Percentiles rank a stretch among this genome's conserved stretches.
Evolutionary conservation across 1,284 basidiomycete species (phyloP).

Genomic region (Ganoderma sinense): DNA sequence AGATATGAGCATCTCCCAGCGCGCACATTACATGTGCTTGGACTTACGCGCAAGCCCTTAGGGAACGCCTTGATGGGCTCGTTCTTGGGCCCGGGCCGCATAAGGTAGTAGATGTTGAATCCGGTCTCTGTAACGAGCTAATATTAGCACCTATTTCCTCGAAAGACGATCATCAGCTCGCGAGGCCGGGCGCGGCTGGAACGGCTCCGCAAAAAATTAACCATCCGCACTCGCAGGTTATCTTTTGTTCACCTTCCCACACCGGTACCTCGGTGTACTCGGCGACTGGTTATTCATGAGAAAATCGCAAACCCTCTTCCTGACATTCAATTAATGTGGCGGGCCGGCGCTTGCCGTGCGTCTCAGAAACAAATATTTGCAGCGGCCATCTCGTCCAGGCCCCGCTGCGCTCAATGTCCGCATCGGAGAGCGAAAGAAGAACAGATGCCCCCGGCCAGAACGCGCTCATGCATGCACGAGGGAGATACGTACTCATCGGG

Average conservation of each 20-base stretch:
- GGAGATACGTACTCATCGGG: conserved; percentile 31
- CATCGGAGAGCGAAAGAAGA: neutral
- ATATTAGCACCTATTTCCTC: neutral
- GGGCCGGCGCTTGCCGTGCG: neutral
- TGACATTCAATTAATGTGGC: neutral
- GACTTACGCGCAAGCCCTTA: conserved; percentile 35
- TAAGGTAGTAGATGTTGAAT: conserved; percentile 42
- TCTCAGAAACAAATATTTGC: too few relatives aligned
- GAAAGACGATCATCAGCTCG: neutral
- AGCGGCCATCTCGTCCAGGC: neutral
- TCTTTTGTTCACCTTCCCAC: neutral
- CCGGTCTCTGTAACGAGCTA: conserved; percentile 16
- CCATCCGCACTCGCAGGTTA: neutral
- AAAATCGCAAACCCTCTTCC: neutral
- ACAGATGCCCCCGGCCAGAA: neutral
- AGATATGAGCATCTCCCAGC: neutral
- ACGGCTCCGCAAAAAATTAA: neutral
- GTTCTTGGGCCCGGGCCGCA: conserved; percentile 28
- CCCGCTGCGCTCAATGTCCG: neutral
- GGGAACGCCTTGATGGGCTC: conserved; percentile 39
- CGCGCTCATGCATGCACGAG: neutral
- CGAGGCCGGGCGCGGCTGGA: neutral
- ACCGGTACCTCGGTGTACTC: neutral
- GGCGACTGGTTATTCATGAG: neutral
- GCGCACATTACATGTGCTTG: neutral